These are phyloP conservation scores for Mycena indigotica DNA, from an alignment of 768 basidiomycete species.

Conservation along the genomic window DNA sequence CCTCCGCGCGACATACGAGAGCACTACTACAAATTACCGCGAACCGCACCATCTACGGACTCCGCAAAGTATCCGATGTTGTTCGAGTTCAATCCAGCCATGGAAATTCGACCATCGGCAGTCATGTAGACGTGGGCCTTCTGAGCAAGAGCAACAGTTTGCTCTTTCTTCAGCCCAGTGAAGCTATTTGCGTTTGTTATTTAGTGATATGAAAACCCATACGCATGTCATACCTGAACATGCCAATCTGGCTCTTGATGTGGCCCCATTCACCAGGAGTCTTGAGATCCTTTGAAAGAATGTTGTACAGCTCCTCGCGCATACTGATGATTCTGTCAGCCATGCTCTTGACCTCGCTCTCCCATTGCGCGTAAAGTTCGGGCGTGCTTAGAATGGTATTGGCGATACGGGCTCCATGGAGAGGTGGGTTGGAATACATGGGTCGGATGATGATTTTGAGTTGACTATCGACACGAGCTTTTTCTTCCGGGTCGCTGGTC, in stretches of 20 bases:
- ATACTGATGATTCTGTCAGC: constrained; percentile 93
- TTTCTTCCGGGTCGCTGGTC: constrained; percentile 69
- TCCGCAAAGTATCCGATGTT: constrained; percentile 93
- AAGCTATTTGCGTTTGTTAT: too few relatives aligned
- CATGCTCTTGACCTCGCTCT: constrained; percentile 92
- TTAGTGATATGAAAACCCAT: too few relatives aligned
- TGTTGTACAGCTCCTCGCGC: constrained; percentile 80
- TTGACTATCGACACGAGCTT: constrained; percentile 88
- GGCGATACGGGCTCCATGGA: constrained; percentile 87
- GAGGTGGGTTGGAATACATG: constrained; percentile 97
- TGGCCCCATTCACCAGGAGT: constrained; percentile 96
- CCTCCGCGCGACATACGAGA: not conserved
- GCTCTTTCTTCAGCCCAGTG: constrained; percentile 79
- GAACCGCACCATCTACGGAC: constrained; percentile 81
- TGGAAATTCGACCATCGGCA: constrained; percentile 89
- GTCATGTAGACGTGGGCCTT: constrained; percentile 95
- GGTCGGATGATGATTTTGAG: constrained; percentile 94
- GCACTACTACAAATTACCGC: constrained; percentile 61
- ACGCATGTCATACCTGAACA: constrained; percentile 90
- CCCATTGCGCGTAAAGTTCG: constrained; percentile 84
- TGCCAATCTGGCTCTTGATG: constrained; percentile 94
- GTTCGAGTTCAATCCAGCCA: constrained; percentile 83
- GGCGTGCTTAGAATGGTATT: constrained; percentile 77
- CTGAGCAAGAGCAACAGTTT: constrained; percentile 81
- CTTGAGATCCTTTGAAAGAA: constrained; percentile 73